Percentiles rank a stretch among this genome's conserved stretches.
These are phyloP conservation scores for Candolleomyces aberdarensis DNA, from an alignment of 768 basidiomycete genomes.

Conservation along the genomic window DNA sequence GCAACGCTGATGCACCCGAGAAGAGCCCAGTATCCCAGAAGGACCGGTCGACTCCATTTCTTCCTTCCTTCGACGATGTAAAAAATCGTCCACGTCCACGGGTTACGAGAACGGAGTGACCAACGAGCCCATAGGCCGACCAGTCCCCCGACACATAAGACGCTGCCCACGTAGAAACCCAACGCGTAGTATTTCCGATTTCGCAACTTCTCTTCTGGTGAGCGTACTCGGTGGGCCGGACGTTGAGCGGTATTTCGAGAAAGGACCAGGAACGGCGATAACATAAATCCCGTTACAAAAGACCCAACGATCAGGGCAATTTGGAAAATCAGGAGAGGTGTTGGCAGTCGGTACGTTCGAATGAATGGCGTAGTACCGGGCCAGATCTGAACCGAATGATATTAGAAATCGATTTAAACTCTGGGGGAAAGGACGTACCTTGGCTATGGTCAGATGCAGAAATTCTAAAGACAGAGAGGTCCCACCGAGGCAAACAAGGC, in stretches of 20 bases:
- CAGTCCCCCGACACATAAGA: constrained; percentile 74
- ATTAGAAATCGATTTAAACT: not conserved
- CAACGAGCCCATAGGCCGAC: constrained; percentile 93
- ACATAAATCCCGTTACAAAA: constrained; percentile 86
- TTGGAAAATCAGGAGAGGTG: constrained; percentile 89
- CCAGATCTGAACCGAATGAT: constrained; percentile 54
- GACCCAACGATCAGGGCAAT: constrained; percentile 91
- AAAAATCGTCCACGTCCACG: constrained; percentile 82
- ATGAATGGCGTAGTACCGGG: constrained; percentile 78
- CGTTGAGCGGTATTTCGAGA: constrained; percentile 89
- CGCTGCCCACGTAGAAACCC: constrained; percentile 76
- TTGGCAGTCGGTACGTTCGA: constrained; percentile 90
- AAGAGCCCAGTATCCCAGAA: constrained; percentile 84
- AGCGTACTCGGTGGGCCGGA: constrained; percentile 75
- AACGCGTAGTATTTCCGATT: constrained; percentile 82
- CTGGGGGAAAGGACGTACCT: constrained; percentile 45
- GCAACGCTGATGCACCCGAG: constrained; percentile 83
- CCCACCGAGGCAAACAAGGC: constrained; percentile 84
- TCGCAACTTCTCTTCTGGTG: constrained; percentile 80
- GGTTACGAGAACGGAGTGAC: constrained; percentile 77
- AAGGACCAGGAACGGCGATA: constrained; percentile 90
- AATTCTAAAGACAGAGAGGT: constrained; percentile 85
- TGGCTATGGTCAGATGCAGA: constrained; percentile 77
- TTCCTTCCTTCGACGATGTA: constrained; percentile 75
- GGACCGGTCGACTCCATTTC: constrained; percentile 73